Evolutionary conservation across 2,329 filamentous ascomycete genomes (phyloP), one percentile per base, ranked within the genome.

Genomic region (Exutisphaerella laricina): DNA sequence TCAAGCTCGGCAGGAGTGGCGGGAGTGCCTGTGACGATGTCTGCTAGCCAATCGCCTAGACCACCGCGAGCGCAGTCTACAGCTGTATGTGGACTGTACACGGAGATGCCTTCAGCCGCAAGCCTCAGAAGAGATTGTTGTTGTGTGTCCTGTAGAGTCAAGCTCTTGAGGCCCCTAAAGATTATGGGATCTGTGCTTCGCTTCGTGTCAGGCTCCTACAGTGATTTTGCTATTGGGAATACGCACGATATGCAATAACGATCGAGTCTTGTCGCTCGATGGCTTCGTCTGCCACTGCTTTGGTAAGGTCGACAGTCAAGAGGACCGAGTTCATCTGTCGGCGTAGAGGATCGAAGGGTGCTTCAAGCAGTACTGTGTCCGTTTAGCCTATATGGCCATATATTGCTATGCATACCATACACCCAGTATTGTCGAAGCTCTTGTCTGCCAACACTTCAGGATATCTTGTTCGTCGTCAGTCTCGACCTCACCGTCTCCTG

Each of bases 21-120:
- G 8, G 64, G 65, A 23, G 69, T 72, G 22, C 79, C 81, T 2
- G 82, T 81, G 14, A 96, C 79, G 36, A 94, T 82, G 59, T 94
- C 85, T 47, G 87, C 88, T 7, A 98, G 80, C 90, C 90, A 98
- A 64, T 94, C 87, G 60, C 89, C 94, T 55, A 98, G 78, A 3
- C 92, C 92, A 13, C 82, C 79, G 1, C 81, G 79, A 1, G 86
- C 86, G 28, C 88, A 88, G 66, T 98, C 92, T 31, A 97, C 80
- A 10, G 92, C 90, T 0, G 92, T 98, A 68, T 98, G 92, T 0
- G 92, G 92, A 53, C 84, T 88, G 71, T 97, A 98, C 43, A 98
- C 66, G 25, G 88, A 94, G 58, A 98, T 88, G 25, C 90, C 89
- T 63, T 85, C 80, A 50, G 86, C 84, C 34, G 84, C 85, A 9